Base-by-base conservation (phyloP, 2,329 filamentous ascomycete species). In the Sclerotinia spermophila region DNA sequence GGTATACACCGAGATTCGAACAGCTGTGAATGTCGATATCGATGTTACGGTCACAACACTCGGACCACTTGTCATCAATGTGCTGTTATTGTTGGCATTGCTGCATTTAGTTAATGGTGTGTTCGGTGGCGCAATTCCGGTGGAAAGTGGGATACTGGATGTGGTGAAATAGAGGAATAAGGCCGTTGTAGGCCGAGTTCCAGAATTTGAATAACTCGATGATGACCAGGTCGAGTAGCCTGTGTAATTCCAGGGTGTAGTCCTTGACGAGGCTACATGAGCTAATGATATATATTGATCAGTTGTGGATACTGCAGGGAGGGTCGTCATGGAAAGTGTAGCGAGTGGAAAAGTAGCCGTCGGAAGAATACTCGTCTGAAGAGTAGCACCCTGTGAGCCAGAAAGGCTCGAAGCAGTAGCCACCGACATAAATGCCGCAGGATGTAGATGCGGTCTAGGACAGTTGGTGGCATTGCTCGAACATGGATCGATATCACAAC, bases 401-500 rank as follows among this genome's bases (percentile, higher is more conserved):
- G 24, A 13, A 40, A 21, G 30, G 11, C 7, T 42, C 45, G n/a
- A 30, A 40, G 62, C 5, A 53, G 35, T 40, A 27, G 40, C 21
- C 5, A 58, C 27, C 19, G 40, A 44, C 35, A 40, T 68, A n/a
- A 60, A 59, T 38, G 40, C 55, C 19, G 55, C 55, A 58, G 66
- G 66, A 27, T 38, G 30, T 45, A 60, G 66, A 8, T 68, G 30
- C 5, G 27, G 6, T 38, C 48, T 53, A 21, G 66, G 55, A n/a
- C 66, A 68, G 40, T 5, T 15, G 17, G 45, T 65, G 40, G 45
- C 45, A 21, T 40, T 40, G 38, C 45, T 56, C n/a, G 27, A 61
- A 51, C 73, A 74, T 62, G 70, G 69, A 55, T 72, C 68, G 21
- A 19, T 55, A 27, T 67, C 68, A 27, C 70, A 74, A 40, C 73